Conservation (phyloP, 2,329 filamentous ascomycete genomes). For the Neophaeococcomyces aloes region DNA sequence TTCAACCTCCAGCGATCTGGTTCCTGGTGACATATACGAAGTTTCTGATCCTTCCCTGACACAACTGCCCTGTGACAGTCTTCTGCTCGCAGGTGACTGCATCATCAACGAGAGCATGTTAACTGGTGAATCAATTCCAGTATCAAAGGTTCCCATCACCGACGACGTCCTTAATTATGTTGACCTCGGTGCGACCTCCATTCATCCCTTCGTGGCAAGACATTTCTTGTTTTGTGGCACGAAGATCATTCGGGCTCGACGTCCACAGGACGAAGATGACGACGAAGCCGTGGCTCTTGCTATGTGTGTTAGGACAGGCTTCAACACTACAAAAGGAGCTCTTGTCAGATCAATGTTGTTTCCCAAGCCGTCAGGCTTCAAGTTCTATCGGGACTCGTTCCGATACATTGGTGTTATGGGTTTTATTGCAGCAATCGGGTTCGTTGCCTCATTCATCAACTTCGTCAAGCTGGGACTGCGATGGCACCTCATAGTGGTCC, state of each 20-base stretch:
- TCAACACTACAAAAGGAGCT: constrained; percentile 94
- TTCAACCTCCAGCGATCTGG: constrained; percentile 73
- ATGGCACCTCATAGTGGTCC: constrained; percentile 84
- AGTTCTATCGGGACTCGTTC: constrained; percentile 96
- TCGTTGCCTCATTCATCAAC: constrained; percentile 83
- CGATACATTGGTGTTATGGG: constrained; percentile 97
- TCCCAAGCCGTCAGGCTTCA: constrained; percentile 95
- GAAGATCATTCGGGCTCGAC: constrained; percentile 80
- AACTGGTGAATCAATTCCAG: constrained; percentile 90
- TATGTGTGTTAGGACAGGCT: constrained; percentile 85
- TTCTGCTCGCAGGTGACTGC: constrained; percentile 85
- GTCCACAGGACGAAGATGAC: constrained; percentile 73
- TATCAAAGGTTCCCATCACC: constrained; percentile 78
- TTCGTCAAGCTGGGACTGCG: constrained; percentile 74
- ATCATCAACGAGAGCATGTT: constrained; percentile 99
- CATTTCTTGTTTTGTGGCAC: constrained; percentile 93
- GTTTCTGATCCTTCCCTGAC: constrained; percentile 82
- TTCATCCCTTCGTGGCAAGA: constrained; percentile 71
- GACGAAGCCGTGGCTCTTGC: constrained; percentile 86
- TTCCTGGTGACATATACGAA: constrained; percentile 94
- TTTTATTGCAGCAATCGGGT: constrained; percentile 71
- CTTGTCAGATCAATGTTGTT: constrained; percentile 97
- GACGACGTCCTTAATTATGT: constrained; percentile 68
- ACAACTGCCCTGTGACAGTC: constrained; percentile 84
- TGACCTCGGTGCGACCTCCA: constrained; percentile 67